Evolutionary conservation across 345 rosid genomes (phyloP).

Genomic region (Draba incana): DNA sequence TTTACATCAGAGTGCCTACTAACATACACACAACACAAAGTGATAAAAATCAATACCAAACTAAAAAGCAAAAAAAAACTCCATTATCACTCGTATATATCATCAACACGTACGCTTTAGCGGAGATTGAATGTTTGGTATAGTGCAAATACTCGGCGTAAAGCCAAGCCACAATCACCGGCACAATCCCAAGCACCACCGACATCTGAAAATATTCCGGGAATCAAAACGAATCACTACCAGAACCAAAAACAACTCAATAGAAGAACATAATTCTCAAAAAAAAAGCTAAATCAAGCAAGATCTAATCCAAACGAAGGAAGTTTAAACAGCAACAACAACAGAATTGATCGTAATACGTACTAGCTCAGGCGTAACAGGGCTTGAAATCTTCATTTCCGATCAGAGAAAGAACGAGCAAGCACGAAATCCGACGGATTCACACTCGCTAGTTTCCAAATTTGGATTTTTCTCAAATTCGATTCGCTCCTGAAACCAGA

Average conservation of each 20-base stretch:
- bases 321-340: constrained; percentile 19
- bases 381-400: constrained; percentile 54
- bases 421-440: constrained; percentile 23
- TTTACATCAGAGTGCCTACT: constrained; percentile 84
- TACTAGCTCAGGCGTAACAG: constrained; percentile 82
- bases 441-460: constrained; percentile 21
- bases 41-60: not conserved
- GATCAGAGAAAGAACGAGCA: constrained; percentile 21
- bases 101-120: constrained; percentile 72
- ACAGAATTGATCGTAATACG: constrained; percentile 22
- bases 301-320: constrained; percentile 24
- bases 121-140: constrained; percentile 47
- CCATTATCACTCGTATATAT: not conserved
- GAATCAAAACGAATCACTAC: constrained; percentile 17
- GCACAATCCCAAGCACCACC: constrained; percentile 69
- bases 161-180: constrained; percentile 73
- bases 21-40: constrained; percentile 16
- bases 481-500: constrained; percentile 35
- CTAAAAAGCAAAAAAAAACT: constrained; percentile 8
- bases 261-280: not conserved
- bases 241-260: constrained; percentile 9
- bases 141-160: constrained; percentile 81
- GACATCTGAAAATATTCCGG: constrained; percentile 58
- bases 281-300: constrained; percentile 20
- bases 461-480: constrained; percentile 7